Evolutionary conservation across 2,329 filamentous ascomycete species (phyloP).

Genomic region (Diaporthe humulicola): DNA sequence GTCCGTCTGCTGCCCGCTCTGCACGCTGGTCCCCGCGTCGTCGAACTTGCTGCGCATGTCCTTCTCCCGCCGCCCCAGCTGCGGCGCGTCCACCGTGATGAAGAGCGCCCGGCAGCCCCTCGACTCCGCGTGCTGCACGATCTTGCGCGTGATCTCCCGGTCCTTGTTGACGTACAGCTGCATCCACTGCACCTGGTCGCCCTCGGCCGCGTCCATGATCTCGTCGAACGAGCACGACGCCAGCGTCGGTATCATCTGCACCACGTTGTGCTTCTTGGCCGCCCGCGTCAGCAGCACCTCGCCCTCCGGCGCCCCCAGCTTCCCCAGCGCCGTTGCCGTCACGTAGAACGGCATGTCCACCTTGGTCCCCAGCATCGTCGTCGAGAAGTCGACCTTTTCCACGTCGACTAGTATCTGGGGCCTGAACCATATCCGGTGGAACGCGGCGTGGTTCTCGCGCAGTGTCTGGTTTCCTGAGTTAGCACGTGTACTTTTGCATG

Average conservation of each 20-base stretch:
- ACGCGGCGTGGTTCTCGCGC: constrained; percentile 95
- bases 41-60: constrained; percentile 96
- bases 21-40: constrained; percentile 86
- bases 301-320: constrained; percentile 93
- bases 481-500: background rate
- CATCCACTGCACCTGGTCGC: constrained; percentile 92
- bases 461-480: constrained; percentile 73
- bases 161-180: constrained; percentile 99
- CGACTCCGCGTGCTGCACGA: constrained; percentile 90
- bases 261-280: constrained; percentile 86
- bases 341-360: constrained; percentile 93
- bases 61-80: constrained; percentile 94
- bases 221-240: constrained; percentile 98
- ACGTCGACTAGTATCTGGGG: constrained; percentile 92
- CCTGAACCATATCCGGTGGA: constrained; percentile 97
- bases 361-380: constrained; percentile 93
- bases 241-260: constrained; percentile 98
- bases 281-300: constrained; percentile 92
- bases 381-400: constrained; percentile 85
- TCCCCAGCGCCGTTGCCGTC: constrained; percentile 94
- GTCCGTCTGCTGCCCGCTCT: constrained; percentile 82
- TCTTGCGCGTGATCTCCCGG: constrained; percentile 87
- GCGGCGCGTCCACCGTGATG: constrained; percentile 97
- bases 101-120: constrained; percentile 96
- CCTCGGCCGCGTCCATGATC: constrained; percentile 86